Evolutionary conservation across 257 asterid species (phyloP).

Genomic region (Solanum virginianum): DNA sequence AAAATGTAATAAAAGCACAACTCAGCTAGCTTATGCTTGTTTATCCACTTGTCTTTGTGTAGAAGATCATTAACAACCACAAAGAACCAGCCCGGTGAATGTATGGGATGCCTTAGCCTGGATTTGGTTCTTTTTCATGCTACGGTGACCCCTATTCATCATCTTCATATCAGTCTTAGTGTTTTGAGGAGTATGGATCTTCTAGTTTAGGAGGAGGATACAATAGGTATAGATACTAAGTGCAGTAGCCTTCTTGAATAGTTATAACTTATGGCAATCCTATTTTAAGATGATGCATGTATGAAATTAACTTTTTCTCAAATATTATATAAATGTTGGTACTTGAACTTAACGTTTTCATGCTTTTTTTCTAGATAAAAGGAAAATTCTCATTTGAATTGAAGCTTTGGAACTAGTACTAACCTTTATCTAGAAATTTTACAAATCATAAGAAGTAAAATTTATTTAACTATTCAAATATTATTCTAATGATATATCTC

Average conservation of each 20-base stretch:
- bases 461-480: too few relatives aligned
- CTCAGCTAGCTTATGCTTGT: not conserved
- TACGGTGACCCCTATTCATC: not conserved
- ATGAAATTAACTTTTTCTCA: not conserved
- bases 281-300: not conserved
- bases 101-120: not conserved
- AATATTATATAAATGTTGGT: not conserved
- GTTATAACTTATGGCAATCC: not conserved
- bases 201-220: not conserved
- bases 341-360: not conserved
- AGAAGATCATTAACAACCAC: not conserved
- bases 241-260: not conserved
- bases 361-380: not conserved
- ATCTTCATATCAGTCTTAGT: not conserved
- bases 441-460: too few relatives aligned
- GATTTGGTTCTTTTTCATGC: not conserved
- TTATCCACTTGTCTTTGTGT: not conserved
- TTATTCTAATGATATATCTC: too few relatives aligned
- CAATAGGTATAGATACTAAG: not conserved
- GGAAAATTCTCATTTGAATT: too few relatives aligned
- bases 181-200: conserved; percentile 1
- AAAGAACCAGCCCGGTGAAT: not conserved
- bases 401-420: too few relatives aligned
- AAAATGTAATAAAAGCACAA: not conserved
- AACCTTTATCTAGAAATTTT: too few relatives aligned